A percentile compares a stretch with the other conserved stretches of the same genome.
Conservation (phyloP, 2,329 filamentous ascomycete genomes). For the Lasiodiplodia sp. region DNA sequence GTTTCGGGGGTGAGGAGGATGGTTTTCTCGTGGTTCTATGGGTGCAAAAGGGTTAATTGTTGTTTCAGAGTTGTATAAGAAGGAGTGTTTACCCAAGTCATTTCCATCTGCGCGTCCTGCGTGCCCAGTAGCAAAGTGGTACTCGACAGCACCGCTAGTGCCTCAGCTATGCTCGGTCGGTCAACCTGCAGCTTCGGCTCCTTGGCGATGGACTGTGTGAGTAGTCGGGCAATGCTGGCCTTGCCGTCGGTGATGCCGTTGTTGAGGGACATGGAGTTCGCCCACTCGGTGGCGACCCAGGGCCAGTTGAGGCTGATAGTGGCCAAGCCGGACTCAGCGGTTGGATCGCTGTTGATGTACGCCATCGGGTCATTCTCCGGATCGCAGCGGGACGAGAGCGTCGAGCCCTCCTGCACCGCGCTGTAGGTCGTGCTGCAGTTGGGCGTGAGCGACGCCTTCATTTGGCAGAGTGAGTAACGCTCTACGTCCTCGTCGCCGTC, state of each 20-base stretch:
- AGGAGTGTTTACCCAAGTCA: constrained; percentile 48
- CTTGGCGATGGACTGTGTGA: constrained; percentile 54
- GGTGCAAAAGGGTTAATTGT: not conserved
- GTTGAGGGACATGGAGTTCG: constrained; percentile 52
- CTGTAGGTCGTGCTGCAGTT: constrained; percentile 69
- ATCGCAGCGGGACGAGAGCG: constrained; percentile 68
- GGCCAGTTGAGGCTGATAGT: constrained; percentile 50
- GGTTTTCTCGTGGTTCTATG: not conserved
- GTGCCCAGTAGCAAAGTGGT: constrained; percentile 70
- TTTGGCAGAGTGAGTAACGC: constrained; percentile 72
- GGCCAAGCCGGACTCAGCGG: constrained; percentile 63
- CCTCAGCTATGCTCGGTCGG: constrained; percentile 75
- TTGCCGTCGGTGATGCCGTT: constrained; percentile 52
- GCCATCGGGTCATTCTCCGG: constrained; percentile 61
- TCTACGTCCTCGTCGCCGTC: constrained; percentile 36
- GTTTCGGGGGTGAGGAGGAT: constrained; percentile 50
- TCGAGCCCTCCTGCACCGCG: constrained; percentile 60
- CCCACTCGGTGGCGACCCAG: constrained; percentile 54
- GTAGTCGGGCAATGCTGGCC: constrained; percentile 53
- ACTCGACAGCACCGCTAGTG: constrained; percentile 72
- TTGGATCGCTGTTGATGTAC: constrained; percentile 60
- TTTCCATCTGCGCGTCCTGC: constrained; percentile 66
- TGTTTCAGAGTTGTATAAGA: not conserved
- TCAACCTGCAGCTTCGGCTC: constrained; percentile 54
- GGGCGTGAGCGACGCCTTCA: constrained; percentile 69